These are phyloP conservation scores for Leishmania martiniquensis DNA, from an alignment of 208 protist species.

Conservation along the genomic window DNA sequence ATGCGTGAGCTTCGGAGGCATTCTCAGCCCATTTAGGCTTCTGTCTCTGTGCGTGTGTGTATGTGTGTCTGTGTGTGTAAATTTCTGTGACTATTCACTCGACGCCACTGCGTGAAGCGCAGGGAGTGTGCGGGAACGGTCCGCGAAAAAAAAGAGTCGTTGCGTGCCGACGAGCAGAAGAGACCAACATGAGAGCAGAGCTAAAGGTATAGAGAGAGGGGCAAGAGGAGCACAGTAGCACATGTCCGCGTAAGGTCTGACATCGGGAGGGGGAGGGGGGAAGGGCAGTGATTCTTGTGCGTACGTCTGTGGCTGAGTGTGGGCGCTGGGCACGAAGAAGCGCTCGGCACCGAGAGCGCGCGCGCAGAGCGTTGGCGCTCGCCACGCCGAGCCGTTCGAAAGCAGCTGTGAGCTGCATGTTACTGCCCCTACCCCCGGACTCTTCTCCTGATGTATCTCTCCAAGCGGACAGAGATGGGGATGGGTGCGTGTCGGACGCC, in stretches of 20 bases:
- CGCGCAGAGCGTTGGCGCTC: neutral
- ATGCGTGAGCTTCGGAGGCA: constrained; percentile 41
- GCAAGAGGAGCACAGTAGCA: neutral
- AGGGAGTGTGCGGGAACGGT: too few relatives aligned
- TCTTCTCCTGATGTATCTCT: neutral
- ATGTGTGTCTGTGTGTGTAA: too few relatives aligned
- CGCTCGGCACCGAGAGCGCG: neutral
- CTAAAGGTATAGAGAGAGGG: neutral
- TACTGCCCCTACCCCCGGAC: neutral
- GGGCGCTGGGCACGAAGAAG: neutral
- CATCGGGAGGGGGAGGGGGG: too few relatives aligned
- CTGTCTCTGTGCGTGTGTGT: too few relatives aligned
- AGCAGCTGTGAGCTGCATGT: neutral
- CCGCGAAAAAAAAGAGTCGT: too few relatives aligned
- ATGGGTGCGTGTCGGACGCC: neutral
- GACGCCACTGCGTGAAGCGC: neutral
- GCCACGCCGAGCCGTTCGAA: neutral
- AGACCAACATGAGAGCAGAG: too few relatives aligned
- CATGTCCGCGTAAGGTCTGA: too few relatives aligned
- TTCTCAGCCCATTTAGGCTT: too few relatives aligned
- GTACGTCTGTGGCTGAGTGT: neutral
- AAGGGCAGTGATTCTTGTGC: too few relatives aligned
- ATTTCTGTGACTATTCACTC: too few relatives aligned
- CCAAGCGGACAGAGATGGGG: neutral
- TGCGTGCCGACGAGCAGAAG: too few relatives aligned